phyloP scores from a whole-genome alignment of 768 basidiomycete genomes.

The Lenzites betulinus region DNA sequence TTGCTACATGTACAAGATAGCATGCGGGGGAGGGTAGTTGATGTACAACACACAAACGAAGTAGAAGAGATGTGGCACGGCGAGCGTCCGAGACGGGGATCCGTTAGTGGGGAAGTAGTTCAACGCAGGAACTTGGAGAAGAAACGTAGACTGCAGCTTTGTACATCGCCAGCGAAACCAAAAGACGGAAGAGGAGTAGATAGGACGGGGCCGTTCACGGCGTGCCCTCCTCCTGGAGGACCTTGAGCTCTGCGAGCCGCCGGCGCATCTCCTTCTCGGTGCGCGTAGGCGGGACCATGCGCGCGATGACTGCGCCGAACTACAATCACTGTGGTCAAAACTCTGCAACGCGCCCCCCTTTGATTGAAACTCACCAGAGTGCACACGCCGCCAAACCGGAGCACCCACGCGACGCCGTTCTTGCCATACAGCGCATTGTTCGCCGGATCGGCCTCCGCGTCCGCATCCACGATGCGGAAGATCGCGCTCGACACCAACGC shows the following conservation, averaged over 20 bases:
- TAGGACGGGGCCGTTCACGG: constrained; percentile 18
- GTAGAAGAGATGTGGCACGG: not conserved
- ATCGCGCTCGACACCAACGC: constrained; percentile 85
- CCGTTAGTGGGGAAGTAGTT: not conserved
- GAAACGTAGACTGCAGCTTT: not conserved
- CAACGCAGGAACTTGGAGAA: not conserved
- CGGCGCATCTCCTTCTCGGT: constrained; percentile 90
- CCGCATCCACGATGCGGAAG: constrained; percentile 77
- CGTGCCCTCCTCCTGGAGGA: constrained; percentile 62
- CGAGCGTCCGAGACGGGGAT: not conserved
- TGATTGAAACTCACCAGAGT: constrained; percentile 51
- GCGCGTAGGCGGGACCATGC: constrained; percentile 84
- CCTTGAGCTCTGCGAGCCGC: constrained; percentile 76
- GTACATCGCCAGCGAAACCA: not conserved
- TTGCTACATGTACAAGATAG: constrained; percentile 38
- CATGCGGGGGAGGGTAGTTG: constrained; percentile 3
- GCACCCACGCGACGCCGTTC: constrained; percentile 91
- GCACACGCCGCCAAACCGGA: constrained; percentile 89
- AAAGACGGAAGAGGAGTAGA: not conserved
- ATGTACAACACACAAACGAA: constrained; percentile 13
- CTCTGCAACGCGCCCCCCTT: not conserved
- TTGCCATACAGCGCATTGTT: constrained; percentile 71
- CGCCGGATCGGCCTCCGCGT: constrained; percentile 42
- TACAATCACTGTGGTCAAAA: constrained; percentile 14
- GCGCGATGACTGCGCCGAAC: constrained; percentile 75